These are phyloP conservation scores for Calonectria naviculata DNA, from an alignment of 2,329 filamentous ascomycete genomes.

Conservation along the genomic window DNA sequence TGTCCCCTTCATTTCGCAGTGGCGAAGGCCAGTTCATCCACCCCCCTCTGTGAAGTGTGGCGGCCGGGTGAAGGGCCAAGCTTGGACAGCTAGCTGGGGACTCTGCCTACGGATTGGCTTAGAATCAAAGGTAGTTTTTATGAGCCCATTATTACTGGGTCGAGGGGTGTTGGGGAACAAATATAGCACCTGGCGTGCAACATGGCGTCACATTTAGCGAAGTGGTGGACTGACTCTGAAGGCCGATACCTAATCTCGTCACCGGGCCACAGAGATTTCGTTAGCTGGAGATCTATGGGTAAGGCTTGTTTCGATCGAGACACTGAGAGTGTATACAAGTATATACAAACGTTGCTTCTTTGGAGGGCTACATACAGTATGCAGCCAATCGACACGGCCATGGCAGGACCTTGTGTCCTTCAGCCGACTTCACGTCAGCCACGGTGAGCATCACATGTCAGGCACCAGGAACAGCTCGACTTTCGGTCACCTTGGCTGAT, in stretches of 20 bases:
- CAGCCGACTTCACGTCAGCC: not conserved
- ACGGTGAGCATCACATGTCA: conserved; percentile 21
- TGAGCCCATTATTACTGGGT: conserved; percentile 24
- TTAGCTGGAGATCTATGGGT: not conserved
- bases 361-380: not conserved
- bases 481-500: conserved; percentile 8
- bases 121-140: not conserved
- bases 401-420: not conserved
- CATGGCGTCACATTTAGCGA: conserved; percentile 20
- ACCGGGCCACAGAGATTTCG: not conserved
- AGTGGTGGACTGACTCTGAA: not conserved
- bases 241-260: not conserved
- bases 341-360: not conserved
- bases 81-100: conserved; percentile 9
- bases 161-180: conserved; percentile 21
- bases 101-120: not conserved
- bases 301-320: not conserved
- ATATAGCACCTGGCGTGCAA: conserved; percentile 14
- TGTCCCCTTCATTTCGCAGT: conserved; percentile 22
- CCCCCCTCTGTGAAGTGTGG: conserved; percentile 20
- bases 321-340: not conserved
- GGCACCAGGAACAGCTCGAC: conserved; percentile 10
- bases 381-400: not conserved
- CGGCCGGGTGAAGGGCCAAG: conserved; percentile 27
- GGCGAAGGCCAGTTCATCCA: conserved; percentile 31